These are phyloP conservation scores for Syncephalastrum sp. DNA, from an alignment of 371 early-diverging fungal genomes.

Conservation along the genomic window DNA sequence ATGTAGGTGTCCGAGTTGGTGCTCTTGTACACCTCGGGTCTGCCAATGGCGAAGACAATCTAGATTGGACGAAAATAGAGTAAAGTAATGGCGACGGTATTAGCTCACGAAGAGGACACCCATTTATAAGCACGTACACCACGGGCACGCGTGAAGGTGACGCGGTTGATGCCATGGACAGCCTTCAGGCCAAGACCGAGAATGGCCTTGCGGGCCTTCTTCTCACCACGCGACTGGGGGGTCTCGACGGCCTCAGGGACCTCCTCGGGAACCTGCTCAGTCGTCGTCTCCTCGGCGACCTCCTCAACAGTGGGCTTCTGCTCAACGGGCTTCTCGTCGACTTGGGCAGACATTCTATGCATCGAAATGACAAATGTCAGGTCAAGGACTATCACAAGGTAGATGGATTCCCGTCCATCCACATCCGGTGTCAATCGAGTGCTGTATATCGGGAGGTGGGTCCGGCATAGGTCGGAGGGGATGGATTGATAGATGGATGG, in stretches of 20 bases:
- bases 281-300: constrained; percentile 20
- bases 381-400: not conserved
- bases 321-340: constrained; percentile 29
- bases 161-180: constrained; percentile 86
- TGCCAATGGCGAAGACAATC: constrained; percentile 84
- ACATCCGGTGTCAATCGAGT: too few species aligned
- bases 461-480: too few species aligned
- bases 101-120: constrained; percentile 4
- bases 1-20: constrained; percentile 90
- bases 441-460: too few species aligned
- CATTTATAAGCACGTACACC: constrained; percentile 52
- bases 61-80: constrained; percentile 12
- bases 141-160: constrained; percentile 87
- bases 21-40: constrained; percentile 94
- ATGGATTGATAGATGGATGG: too few species aligned
- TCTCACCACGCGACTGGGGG: constrained; percentile 79
- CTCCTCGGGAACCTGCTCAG: constrained; percentile 17
- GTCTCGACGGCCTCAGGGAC: constrained; percentile 36
- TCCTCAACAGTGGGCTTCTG: constrained; percentile 25
- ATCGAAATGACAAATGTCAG: not conserved
- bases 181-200: constrained; percentile 89
- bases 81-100: constrained; percentile 1
- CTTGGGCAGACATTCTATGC: constrained; percentile 30
- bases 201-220: constrained; percentile 96
- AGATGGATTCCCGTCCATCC: not conserved